phyloP scores from a whole-genome alignment of 129 eudicot species.

The Pittosporum tobira region DNA sequence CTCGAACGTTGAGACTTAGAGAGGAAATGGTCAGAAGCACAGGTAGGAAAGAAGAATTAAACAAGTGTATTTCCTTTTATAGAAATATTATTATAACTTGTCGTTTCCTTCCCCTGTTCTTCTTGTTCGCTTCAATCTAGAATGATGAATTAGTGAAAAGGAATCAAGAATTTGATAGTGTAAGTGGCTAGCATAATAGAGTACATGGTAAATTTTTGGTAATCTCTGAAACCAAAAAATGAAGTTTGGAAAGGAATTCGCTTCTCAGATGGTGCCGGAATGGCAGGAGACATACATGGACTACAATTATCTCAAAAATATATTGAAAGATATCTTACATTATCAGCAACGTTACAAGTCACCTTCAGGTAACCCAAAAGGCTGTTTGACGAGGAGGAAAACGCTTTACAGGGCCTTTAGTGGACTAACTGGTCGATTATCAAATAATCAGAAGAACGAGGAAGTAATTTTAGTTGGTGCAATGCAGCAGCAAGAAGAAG shows the following conservation, averaged over 20 bases:
- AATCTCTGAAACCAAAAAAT: constrained; percentile 11
- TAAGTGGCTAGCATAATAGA: too few relatives aligned
- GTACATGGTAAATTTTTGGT: too few relatives aligned
- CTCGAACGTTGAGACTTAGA: too few relatives aligned
- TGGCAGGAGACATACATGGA: constrained; percentile 67
- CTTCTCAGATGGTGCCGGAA: constrained; percentile 63
- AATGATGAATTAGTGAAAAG: too few relatives aligned
- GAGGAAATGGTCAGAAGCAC: too few relatives aligned
- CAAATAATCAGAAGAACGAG: constrained; percentile 13
- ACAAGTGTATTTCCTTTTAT: too few relatives aligned
- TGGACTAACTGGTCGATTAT: constrained; percentile 34
- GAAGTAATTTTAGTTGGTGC: constrained; percentile 35
- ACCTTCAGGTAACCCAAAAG: neutral
- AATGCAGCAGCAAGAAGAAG: constrained; percentile 7
- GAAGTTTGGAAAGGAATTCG: constrained; percentile 59
- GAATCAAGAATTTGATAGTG: neutral
- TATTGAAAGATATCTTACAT: constrained; percentile 32
- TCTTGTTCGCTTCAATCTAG: too few relatives aligned
- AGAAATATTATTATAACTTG: too few relatives aligned
- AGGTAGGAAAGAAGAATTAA: too few relatives aligned
- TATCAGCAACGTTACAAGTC: constrained; percentile 12
- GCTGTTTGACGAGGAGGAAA: constrained; percentile 15
- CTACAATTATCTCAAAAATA: constrained; percentile 37
- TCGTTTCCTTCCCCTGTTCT: too few relatives aligned
- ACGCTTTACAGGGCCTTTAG: constrained; percentile 53